Evolutionary conservation across 352 stramenopile genomes (phyloP).

Genomic region (Thalassiosira mediterranea): DNA sequence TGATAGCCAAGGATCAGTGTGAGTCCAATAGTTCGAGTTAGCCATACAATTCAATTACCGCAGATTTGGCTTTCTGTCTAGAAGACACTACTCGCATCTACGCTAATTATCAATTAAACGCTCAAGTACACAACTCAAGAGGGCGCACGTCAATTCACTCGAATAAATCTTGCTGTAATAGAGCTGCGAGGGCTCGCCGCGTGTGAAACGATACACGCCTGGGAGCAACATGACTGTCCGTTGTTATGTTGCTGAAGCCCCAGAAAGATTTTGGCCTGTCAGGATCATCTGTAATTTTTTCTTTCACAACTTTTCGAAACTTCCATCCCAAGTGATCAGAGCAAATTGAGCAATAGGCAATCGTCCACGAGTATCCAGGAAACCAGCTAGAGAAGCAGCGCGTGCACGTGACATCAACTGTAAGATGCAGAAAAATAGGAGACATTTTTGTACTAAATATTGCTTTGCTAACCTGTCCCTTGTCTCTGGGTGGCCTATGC

Average conservation of each 20-base stretch:
- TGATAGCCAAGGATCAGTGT: too few relatives aligned
- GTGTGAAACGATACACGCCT: conserved; percentile 27
- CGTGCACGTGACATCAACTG: too few relatives aligned
- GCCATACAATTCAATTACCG: too few relatives aligned
- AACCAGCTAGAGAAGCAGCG: too few relatives aligned
- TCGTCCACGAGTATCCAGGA: conserved; percentile 77
- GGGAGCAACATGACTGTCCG: conserved; percentile 41
- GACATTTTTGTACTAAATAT: too few relatives aligned
- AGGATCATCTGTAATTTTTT: conserved; percentile 26
- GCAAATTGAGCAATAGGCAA: conserved; percentile 67
- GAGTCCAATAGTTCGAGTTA: too few relatives aligned
- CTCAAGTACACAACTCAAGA: too few relatives aligned
- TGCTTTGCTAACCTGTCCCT: too few relatives aligned
- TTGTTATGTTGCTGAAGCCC: conserved; percentile 54
- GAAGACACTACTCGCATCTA: too few relatives aligned
- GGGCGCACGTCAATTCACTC: conserved; percentile 1
- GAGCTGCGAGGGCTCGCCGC: conserved; percentile 3
- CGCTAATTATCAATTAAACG: too few relatives aligned
- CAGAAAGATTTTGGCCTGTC: conserved; percentile 43
- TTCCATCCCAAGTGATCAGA: conserved; percentile 74
- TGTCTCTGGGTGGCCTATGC: conserved; percentile 53
- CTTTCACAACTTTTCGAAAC: conserved; percentile 62
- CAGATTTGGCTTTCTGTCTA: too few relatives aligned
- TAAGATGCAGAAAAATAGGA: too few relatives aligned
- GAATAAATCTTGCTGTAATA: conserved; percentile 20